Conservation (phyloP, 2,329 filamentous ascomycete genomes). For the Pezizomycotina sp. region DNA sequence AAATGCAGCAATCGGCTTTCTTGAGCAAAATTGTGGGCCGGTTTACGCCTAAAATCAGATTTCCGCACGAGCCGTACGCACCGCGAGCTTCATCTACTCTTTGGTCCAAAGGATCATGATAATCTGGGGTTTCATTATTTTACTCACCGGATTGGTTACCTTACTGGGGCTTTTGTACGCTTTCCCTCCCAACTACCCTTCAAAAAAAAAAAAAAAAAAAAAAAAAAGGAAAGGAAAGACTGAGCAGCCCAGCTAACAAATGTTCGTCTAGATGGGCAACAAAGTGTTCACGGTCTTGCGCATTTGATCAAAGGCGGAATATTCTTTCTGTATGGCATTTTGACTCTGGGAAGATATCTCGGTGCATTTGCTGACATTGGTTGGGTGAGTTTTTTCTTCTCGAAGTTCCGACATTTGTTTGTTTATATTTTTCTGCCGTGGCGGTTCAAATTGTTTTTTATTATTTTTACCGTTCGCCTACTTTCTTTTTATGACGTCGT, state of each 20-base stretch:
- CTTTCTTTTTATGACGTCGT: too few species aligned
- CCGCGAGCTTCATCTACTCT: constrained; percentile 45
- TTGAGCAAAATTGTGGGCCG: too few species aligned
- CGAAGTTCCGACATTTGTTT: too few species aligned
- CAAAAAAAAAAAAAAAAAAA: too few species aligned
- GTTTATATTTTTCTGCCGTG: too few species aligned
- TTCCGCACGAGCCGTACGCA: constrained; percentile 40
- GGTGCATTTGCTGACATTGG: constrained; percentile 80
- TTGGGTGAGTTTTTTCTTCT: constrained; percentile 50
- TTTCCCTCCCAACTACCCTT: background rate
- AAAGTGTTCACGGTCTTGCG: constrained; percentile 70
- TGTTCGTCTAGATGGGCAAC: constrained; percentile 40
- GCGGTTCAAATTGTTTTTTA: too few species aligned
- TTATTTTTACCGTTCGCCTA: too few species aligned
- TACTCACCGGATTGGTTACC: constrained; percentile 56
- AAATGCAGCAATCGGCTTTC: too few species aligned
- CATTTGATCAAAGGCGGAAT: constrained; percentile 91
- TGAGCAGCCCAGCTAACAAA: constrained; percentile 1
- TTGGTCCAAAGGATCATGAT: constrained; percentile 61
- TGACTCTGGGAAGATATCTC: constrained; percentile 78
- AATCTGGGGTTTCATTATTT: constrained; percentile 55
- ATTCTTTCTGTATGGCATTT: constrained; percentile 81
- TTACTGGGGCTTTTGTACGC: constrained; percentile 72
- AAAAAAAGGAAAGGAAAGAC: constrained; percentile 12
- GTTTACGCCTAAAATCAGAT: too few species aligned